Base-by-base conservation (phyloP, 805 yeast species). In the Grigorovia jiainica region DNA sequence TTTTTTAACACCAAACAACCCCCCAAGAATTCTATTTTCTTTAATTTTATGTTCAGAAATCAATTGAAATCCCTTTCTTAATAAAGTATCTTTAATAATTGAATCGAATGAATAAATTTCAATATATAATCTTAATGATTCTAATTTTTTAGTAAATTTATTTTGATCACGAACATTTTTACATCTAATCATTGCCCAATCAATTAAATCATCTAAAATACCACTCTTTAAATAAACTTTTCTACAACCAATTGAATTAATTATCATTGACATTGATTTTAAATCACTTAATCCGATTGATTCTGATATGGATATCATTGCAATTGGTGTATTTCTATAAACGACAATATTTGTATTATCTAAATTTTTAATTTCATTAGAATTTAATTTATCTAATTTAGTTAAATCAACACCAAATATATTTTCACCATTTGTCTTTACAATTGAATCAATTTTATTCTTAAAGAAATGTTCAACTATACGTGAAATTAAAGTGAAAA, bases 281-380 rank as follows among this genome's bases (percentile, higher is more conserved):
- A 62, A 61, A 7, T 68, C 58, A 0, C 72, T 63, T 38, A 68
- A 52, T 8, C 69, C 66, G n/a, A 71, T 66, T 32, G 63, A 56
- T 35, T 67, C 68, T 36, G 72, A 64, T 9, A 66, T 44, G 0
- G 79, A 70, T 24, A 73, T 65, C 30, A 79, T 65, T 0, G 87
- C 87, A 54, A 84, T 78, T 15, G 92, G 89, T 1, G 79, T 66
- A n/a, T 73, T 74, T 54, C 89, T 73, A 63, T 82, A 83, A 15
- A 73, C 56, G 21, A 82, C 68, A 32, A 79, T 53, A 39, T 72
- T 73, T 1, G 86, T 67, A 49, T 79, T 73, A 13, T 68, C 64
- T 17, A 73, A 72, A 51, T 51, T 47, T n/a, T 27, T 18, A 16
- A 24, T 16, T 16, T 16, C 7, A 2, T 19, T 13, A 10, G 17